Conservation (phyloP, 2,329 filamentous ascomycete species). For the Lecanicillium sp. region DNA sequence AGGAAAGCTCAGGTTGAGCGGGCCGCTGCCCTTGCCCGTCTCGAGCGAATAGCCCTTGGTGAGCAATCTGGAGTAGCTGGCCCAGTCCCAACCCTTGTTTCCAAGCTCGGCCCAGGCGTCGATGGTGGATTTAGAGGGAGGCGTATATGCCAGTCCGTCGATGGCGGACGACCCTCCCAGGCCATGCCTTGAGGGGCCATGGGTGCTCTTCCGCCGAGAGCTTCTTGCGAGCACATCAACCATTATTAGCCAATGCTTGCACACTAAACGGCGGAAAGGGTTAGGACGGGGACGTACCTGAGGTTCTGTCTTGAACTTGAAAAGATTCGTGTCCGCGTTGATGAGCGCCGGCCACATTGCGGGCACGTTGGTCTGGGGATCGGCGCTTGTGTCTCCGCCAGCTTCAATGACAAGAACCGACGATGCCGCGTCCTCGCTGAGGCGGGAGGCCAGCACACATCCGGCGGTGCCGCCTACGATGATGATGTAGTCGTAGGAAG, state of each 20-base stretch:
- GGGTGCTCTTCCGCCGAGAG: constrained; percentile 23
- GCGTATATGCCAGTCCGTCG: constrained; percentile 35
- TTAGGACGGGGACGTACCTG: neutral
- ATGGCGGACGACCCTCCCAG: constrained; percentile 41
- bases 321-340: no score
- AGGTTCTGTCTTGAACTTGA: neutral
- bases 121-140: constrained; percentile 26
- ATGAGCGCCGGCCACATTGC: constrained; percentile 19
- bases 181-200: constrained; percentile 37
- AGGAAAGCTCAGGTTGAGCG: neutral
- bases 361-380: constrained; percentile 20
- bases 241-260: constrained; percentile 20
- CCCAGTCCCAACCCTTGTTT: constrained; percentile 28
- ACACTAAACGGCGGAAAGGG: neutral
- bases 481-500: constrained; percentile 11
- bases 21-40: neutral
- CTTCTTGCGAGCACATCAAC: constrained; percentile 19
- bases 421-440: constrained; percentile 16
- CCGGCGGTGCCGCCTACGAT: constrained; percentile 10
- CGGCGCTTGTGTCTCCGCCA: constrained; percentile 19
- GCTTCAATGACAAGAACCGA: constrained; percentile 22
- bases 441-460: constrained; percentile 8
- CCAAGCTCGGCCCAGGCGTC: constrained; percentile 29
- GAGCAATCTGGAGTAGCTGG: constrained; percentile 12
- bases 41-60: neutral